Evolutionary conservation across 345 rosid genomes (phyloP).

Genomic region (Euphorbia peplus): DNA sequence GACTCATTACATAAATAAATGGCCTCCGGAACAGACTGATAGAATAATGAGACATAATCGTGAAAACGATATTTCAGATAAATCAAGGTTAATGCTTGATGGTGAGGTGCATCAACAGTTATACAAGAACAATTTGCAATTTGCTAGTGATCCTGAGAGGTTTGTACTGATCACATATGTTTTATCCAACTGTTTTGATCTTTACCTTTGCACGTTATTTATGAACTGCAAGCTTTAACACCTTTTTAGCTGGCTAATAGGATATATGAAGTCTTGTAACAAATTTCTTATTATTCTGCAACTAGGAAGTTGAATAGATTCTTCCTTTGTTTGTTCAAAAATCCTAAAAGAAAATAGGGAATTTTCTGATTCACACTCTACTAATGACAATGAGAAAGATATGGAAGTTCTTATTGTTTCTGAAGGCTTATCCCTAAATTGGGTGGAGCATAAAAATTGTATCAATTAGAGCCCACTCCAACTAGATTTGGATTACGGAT

Average conservation of each 20-base stretch:
- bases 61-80: slow-evolving; percentile 18
- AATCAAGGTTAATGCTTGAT: slow-evolving; percentile 18
- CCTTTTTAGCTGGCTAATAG: neutral
- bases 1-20: slow-evolving; percentile 29
- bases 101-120: slow-evolving; percentile 24
- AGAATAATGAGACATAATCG: slow-evolving; percentile 24
- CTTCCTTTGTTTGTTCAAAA: neutral
- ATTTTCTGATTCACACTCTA: too few species aligned
- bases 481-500: neutral
- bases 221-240: neutral
- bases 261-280: neutral
- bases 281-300: neutral
- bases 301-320: neutral
- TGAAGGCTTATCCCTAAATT: neutral
- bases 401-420: neutral
- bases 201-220: slow-evolving; percentile 6
- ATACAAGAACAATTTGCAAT: slow-evolving; percentile 24
- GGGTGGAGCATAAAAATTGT: neutral
- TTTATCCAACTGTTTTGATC: neutral
- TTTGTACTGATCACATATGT: slow-evolving; percentile 14
- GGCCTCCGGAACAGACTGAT: slow-evolving; percentile 21
- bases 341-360: neutral
- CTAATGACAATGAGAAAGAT: neutral
- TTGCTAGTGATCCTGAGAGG: slow-evolving; percentile 35
- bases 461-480: neutral